phyloP scores from a whole-genome alignment of 2,329 filamentous ascomycete species.

The Colletotrichum agaves region DNA sequence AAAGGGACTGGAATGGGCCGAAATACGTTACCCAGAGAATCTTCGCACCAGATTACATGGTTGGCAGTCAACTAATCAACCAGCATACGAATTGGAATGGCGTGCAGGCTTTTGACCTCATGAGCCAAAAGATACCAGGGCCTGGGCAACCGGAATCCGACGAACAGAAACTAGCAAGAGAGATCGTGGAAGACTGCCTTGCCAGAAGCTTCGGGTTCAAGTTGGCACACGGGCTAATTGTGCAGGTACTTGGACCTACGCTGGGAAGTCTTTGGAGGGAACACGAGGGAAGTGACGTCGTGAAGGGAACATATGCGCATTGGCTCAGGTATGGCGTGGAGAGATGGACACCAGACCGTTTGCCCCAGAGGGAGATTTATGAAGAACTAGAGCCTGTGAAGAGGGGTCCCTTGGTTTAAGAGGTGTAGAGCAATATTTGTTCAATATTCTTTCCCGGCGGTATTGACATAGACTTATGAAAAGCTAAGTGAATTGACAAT shows the following conservation, averaged over 20 bases:
- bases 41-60: slow-evolving; percentile 62
- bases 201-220: slow-evolving; percentile 64
- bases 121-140: slow-evolving; percentile 55
- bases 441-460: too few relatives aligned
- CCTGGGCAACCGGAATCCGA: slow-evolving; percentile 51
- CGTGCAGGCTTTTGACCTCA: slow-evolving; percentile 58
- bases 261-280: slow-evolving; percentile 65
- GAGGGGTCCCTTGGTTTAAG: slow-evolving; percentile 39
- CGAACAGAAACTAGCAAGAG: slow-evolving; percentile 59
- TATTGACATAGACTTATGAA: too few relatives aligned
- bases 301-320: slow-evolving; percentile 62
- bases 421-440: slow-evolving; percentile 32
- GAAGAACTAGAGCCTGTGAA: slow-evolving; percentile 51
- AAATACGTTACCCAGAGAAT: slow-evolving; percentile 59
- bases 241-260: slow-evolving; percentile 60
- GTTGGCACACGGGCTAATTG: slow-evolving; percentile 64
- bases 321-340: slow-evolving; percentile 63
- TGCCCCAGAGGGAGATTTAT: slow-evolving; percentile 51
- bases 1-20: slow-evolving; percentile 64
- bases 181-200: slow-evolving; percentile 63
- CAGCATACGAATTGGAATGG: slow-evolving; percentile 63
- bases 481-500: too few relatives aligned
- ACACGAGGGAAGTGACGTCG: slow-evolving; percentile 58
- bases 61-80: slow-evolving; percentile 63
- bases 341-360: slow-evolving; percentile 56